Evolutionary conservation across 495 filamentous ascomycete genomes (phyloP).

Genomic region (Penicillium psychrofluorescens): DNA sequence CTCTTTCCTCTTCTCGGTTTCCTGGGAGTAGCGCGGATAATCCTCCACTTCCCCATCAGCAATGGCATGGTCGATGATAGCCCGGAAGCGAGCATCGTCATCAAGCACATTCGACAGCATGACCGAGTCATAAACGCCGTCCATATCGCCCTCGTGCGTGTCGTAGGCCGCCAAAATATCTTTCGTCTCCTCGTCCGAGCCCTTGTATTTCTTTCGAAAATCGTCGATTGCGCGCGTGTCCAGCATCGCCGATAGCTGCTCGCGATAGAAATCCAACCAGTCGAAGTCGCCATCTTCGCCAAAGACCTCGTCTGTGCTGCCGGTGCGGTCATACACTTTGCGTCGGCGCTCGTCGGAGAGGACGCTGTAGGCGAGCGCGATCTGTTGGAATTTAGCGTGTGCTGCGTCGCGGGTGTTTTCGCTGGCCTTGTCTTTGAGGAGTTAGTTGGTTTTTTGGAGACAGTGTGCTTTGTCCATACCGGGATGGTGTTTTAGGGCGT

Average conservation of each 20-base stretch:
- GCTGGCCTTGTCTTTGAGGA: conserved; percentile 58
- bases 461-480: conserved; percentile 42
- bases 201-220: conserved; percentile 72
- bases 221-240: conserved; percentile 60
- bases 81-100: conserved; percentile 79
- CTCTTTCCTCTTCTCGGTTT: conserved; percentile 57
- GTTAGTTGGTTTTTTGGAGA: not conserved
- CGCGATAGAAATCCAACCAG: conserved; percentile 82
- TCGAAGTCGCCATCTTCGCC: conserved; percentile 73
- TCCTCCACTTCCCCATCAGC: conserved; percentile 52
- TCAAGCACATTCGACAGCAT: conserved; percentile 80
- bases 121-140: conserved; percentile 66
- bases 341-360: conserved; percentile 74
- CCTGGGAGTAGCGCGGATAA: conserved; percentile 62
- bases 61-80: conserved; percentile 78
- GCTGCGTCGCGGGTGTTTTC: conserved; percentile 58
- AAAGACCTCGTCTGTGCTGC: conserved; percentile 73
- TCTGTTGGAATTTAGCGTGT: conserved; percentile 72
- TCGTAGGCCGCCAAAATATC: conserved; percentile 74
- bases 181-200: conserved; percentile 72
- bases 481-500: conserved; percentile 82
- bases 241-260: conserved; percentile 68
- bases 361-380: conserved; percentile 91
- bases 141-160: conserved; percentile 62
- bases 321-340: conserved; percentile 79